Percentiles rank a stretch among this genome's conserved stretches.
Conservation (phyloP, 2,329 filamentous ascomycete species). For the Paraphaeosphaeria sporulosa region DNA sequence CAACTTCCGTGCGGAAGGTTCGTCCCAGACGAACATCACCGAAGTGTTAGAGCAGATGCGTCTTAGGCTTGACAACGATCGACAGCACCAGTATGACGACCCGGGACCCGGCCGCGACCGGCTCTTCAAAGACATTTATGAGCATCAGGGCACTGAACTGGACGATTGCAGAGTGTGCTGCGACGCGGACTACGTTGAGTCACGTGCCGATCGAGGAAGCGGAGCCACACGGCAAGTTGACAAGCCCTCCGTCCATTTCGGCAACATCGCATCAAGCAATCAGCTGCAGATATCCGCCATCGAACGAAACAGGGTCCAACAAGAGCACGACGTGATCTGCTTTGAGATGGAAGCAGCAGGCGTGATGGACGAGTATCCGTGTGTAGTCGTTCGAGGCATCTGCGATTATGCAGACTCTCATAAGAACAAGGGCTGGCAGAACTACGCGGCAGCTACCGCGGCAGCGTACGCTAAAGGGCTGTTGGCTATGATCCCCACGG, state of each 20-base stretch:
- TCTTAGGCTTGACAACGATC: slow-evolving; percentile 13
- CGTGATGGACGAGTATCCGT: slow-evolving; percentile 23
- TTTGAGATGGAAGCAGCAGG: slow-evolving; percentile 35
- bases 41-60: too few species aligned
- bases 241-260: too few species aligned
- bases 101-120: slow-evolving; percentile 8
- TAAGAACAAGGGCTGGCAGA: slow-evolving; percentile 25
- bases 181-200: slow-evolving; percentile 11
- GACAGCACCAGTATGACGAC: slow-evolving; percentile 7
- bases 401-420: slow-evolving; percentile 34
- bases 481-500: neutral
- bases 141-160: slow-evolving; percentile 9
- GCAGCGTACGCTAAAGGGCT: slow-evolving; percentile 20
- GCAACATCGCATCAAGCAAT: slow-evolving; percentile 30
- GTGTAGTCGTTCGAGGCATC: slow-evolving; percentile 28
- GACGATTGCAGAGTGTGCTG: slow-evolving; percentile 19
- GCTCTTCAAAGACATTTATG: slow-evolving; percentile 11
- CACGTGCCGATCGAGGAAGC: slow-evolving; percentile 17
- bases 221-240: too few species aligned
- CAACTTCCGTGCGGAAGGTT: slow-evolving; percentile 5
- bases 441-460: slow-evolving; percentile 20
- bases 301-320: slow-evolving; percentile 20
- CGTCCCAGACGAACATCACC: slow-evolving; percentile 5
- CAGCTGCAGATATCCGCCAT: slow-evolving; percentile 25
- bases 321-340: slow-evolving; percentile 26